Evolutionary conservation across 2,329 filamentous ascomycete species (phyloP).

Genomic region (Fusarium solani-melongenae): DNA sequence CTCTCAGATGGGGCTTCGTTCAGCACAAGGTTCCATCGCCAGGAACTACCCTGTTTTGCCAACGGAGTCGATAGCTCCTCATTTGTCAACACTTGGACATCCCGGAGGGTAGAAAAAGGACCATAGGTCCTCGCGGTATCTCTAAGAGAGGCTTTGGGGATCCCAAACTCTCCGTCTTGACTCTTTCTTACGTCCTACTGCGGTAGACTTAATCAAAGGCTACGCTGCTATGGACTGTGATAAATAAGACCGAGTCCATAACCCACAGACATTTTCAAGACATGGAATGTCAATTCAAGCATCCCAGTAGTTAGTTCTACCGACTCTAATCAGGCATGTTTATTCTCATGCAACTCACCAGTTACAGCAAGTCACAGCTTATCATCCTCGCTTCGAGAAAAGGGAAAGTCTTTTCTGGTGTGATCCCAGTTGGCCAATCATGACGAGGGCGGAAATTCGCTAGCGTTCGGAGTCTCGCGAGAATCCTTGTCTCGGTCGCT

Average conservation of each 20-base stretch:
- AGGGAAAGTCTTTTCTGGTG: background rate
- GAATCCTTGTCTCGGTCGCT: background rate
- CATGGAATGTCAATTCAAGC: background rate
- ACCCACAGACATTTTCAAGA: background rate
- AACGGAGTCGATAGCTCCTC: background rate
- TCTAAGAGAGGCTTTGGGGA: background rate
- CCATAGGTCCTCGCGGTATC: accelerated
- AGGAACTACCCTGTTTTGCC: background rate
- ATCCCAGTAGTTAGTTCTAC: background rate
- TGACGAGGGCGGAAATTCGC: background rate
- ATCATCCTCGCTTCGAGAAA: background rate
- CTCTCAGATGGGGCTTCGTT: background rate
- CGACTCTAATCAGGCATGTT: background rate
- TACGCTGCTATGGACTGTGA: background rate
- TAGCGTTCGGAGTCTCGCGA: background rate
- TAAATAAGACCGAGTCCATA: background rate
- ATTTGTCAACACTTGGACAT: background rate
- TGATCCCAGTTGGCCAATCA: background rate
- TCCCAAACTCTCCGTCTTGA: background rate
- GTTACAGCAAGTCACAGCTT: background rate
- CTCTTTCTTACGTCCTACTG: background rate
- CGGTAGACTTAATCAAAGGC: too few relatives aligned
- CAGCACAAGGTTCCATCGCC: background rate
- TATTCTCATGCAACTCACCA: background rate
- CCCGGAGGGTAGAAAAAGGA: background rate